Conservation (phyloP, 441 rosid genomes). For the Brassica balearica region DNA sequence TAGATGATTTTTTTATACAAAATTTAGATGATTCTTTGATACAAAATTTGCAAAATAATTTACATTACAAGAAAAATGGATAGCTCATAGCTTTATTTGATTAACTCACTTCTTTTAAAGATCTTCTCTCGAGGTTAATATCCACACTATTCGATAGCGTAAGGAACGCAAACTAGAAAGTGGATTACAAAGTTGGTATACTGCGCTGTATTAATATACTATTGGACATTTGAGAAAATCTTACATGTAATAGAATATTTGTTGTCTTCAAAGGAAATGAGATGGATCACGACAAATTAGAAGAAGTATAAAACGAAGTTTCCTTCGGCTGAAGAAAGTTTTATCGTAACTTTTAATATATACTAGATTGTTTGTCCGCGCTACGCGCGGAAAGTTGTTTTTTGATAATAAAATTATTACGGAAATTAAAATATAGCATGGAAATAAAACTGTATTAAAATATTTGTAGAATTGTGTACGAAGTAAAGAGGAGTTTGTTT, state of each 20-base stretch:
- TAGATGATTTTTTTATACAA: neutral
- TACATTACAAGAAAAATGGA: neutral
- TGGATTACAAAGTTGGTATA: slow-evolving; percentile 39
- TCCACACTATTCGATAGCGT: slow-evolving; percentile 32
- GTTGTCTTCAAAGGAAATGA: slow-evolving; percentile 34
- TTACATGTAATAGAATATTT: slow-evolving; percentile 34
- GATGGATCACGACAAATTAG: slow-evolving; percentile 35
- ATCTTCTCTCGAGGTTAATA: slow-evolving; percentile 25
- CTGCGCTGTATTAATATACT: slow-evolving; percentile 21
- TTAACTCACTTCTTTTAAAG: neutral
- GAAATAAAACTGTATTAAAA: too few relatives aligned
- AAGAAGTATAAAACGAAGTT: slow-evolving; percentile 41
- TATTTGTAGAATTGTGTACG: too few relatives aligned
- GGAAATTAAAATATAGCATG: too few relatives aligned
- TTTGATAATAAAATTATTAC: too few relatives aligned
- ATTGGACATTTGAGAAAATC: slow-evolving; percentile 34
- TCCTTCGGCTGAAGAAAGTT: slow-evolving; percentile 29
- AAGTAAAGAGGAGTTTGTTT: too few relatives aligned
- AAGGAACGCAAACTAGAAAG: slow-evolving; percentile 37
- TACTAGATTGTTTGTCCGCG: neutral
- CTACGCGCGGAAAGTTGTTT: too few relatives aligned
- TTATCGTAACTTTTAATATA: slow-evolving; percentile 6
- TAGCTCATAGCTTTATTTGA: neutral
- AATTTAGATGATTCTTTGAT: neutral
- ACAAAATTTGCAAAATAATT: neutral